These are phyloP conservation scores for Aurantiochytrium sp. DNA, from an alignment of 108 stramenopile genomes.

Conservation along the genomic window DNA sequence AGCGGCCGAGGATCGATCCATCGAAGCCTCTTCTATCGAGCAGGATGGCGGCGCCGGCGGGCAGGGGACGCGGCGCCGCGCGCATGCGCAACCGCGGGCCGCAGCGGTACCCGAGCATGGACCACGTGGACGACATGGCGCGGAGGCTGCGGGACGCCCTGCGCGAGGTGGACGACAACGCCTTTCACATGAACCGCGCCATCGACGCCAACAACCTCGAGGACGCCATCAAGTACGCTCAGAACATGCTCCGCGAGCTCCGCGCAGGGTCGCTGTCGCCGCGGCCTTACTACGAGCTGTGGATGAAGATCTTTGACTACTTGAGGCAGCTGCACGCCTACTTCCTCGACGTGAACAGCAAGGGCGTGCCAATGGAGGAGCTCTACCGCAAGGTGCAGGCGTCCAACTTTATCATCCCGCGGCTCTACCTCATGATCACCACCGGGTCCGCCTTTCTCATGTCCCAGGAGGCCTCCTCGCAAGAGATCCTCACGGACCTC, in stretches of 20 bases:
- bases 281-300: slow-evolving; percentile 95
- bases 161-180: background rate
- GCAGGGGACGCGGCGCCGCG: background rate
- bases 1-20: no score
- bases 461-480: slow-evolving; percentile 41
- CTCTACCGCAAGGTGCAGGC: slow-evolving; percentile 87
- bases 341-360: slow-evolving; percentile 57
- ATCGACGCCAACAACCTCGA: slow-evolving; percentile 61
- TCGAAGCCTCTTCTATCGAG: no score
- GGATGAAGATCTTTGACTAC: slow-evolving; percentile 85
- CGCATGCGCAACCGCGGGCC: background rate
- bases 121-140: background rate
- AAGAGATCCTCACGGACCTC: slow-evolving; percentile 85
- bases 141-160: background rate
- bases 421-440: slow-evolving; percentile 94
- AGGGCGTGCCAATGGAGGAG: slow-evolving; percentile 70
- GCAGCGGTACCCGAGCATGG: slow-evolving; percentile 20
- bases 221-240: slow-evolving; percentile 69
- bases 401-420: slow-evolving; percentile 84
- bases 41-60: background rate
- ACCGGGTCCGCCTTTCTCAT: slow-evolving; percentile 89
- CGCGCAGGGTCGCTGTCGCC: slow-evolving; percentile 72
- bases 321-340: slow-evolving; percentile 87
- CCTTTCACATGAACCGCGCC: slow-evolving; percentile 41
- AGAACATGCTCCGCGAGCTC: slow-evolving; percentile 85